Conservation (phyloP, 768 basidiomycete species). For the Lactarius sanguifluus region DNA sequence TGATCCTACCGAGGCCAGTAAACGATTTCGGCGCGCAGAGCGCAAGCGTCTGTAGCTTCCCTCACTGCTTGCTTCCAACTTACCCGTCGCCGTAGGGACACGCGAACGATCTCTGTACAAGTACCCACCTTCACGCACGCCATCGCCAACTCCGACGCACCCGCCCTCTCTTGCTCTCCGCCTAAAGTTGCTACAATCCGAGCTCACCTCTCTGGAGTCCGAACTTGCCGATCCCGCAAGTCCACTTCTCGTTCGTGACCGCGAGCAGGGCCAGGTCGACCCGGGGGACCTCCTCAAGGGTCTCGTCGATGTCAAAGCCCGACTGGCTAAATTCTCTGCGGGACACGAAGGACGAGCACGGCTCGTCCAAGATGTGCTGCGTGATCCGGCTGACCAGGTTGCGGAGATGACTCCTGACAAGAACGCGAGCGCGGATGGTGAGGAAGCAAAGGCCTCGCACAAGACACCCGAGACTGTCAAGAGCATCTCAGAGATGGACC, state of each 20-base stretch:
- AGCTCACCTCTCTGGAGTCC: conserved; percentile 74
- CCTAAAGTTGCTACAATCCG: conserved; percentile 67
- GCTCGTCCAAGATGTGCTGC: conserved; percentile 58
- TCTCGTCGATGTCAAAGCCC: conserved; percentile 67
- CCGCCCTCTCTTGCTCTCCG: conserved; percentile 36
- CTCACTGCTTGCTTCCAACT: not conserved
- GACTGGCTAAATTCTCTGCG: conserved; percentile 66
- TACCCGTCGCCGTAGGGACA: conserved; percentile 42
- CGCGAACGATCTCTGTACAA: conserved; percentile 55
- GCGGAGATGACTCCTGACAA: conserved; percentile 25
- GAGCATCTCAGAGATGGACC: conserved; percentile 73
- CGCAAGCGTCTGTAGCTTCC: conserved; percentile 42
- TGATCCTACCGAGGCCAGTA: conserved; percentile 64
- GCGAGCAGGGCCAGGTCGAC: conserved; percentile 60
- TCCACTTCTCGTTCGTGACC: conserved; percentile 58
- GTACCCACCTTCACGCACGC: conserved; percentile 67
- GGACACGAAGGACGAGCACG: conserved; percentile 64
- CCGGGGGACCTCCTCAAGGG: conserved; percentile 76
- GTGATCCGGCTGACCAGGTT: conserved; percentile 34
- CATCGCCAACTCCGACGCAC: conserved; percentile 44
- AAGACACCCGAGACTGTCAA: conserved; percentile 39
- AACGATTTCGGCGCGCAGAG: conserved; percentile 71
- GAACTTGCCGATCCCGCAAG: conserved; percentile 84
- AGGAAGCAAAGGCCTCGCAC: conserved; percentile 21
- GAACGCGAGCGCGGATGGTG: conserved; percentile 22